Evolutionary conservation across 257 asterid species (phyloP).

Genomic region (Sherardia arvensis): DNA sequence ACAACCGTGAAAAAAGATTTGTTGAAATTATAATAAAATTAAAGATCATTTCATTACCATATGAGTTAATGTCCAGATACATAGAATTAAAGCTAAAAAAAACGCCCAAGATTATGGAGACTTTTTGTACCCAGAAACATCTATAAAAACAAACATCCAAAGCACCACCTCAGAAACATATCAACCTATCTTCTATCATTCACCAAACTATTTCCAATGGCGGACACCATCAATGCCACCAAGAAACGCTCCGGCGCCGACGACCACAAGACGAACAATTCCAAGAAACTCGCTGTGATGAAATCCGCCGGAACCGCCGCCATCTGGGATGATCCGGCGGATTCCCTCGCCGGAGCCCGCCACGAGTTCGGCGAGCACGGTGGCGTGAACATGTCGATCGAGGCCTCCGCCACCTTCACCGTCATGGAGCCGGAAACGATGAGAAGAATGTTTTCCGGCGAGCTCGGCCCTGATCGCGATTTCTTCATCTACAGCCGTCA

Average conservation of each 20-base stretch:
- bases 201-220: conserved; percentile 25
- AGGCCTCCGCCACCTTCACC: conserved; percentile 97
- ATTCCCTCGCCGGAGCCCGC: conserved; percentile 71
- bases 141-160: neutral
- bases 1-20: neutral
- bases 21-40: too few species aligned
- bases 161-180: neutral
- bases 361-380: conserved; percentile 99
- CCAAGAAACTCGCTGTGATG: conserved; percentile 31
- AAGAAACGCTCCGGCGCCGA: conserved; percentile 50
- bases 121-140: neutral
- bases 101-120: neutral
- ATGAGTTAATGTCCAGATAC: neutral
- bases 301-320: neutral
- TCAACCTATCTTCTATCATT: neutral
- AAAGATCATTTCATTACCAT: neutral
- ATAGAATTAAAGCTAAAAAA: too few species aligned
- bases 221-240: conserved; percentile 20
- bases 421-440: conserved; percentile 97
- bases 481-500: conserved; percentile 94
- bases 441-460: conserved; percentile 95
- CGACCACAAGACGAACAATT: conserved; percentile 28
- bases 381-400: conserved; percentile 98
- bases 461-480: conserved; percentile 83
- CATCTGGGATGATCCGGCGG: conserved; percentile 59